Conservation (phyloP, 345 rosid species). For the Barbarea vulgaris region DNA sequence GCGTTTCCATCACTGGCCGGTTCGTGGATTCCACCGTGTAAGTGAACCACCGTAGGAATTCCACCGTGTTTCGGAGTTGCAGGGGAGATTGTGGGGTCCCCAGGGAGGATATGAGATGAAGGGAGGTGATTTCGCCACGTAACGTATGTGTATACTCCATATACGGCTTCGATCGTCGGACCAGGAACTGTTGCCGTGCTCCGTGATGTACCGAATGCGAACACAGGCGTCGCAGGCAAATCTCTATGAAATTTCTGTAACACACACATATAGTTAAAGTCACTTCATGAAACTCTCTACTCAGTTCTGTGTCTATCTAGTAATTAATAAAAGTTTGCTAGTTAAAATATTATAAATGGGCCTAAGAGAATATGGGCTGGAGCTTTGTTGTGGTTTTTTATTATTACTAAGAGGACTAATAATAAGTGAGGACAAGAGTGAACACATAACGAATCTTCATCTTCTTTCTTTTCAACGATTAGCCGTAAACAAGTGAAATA, state of each 20-base stretch:
- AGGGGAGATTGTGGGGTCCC: conserved; percentile 86
- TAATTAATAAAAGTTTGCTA: background rate
- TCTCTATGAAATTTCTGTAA: conserved; percentile 86
- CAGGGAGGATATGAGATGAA: conserved; percentile 76
- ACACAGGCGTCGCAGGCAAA: conserved; percentile 80
- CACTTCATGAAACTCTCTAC: background rate
- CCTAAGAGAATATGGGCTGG: background rate
- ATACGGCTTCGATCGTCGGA: conserved; percentile 86
- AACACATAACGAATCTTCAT: conserved; percentile 12
- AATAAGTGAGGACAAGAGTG: too few species aligned
- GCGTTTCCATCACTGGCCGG: conserved; percentile 82
- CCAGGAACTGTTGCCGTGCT: conserved; percentile 75
- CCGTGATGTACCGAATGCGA: conserved; percentile 72
- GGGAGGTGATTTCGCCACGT: conserved; percentile 92
- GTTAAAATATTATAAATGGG: background rate
- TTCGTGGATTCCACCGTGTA: conserved; percentile 80
- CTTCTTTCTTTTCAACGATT: background rate
- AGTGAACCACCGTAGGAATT: conserved; percentile 93
- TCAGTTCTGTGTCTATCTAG: background rate
- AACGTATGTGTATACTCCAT: conserved; percentile 62
- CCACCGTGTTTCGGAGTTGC: conserved; percentile 60
- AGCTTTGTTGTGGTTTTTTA: background rate
- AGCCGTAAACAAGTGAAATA: conserved; percentile 12
- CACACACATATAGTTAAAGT: background rate
- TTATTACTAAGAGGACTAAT: background rate